These are phyloP conservation scores for Phytophthora tentaculata DNA, from an alignment of 352 stramenopile genomes.

Conservation along the genomic window DNA sequence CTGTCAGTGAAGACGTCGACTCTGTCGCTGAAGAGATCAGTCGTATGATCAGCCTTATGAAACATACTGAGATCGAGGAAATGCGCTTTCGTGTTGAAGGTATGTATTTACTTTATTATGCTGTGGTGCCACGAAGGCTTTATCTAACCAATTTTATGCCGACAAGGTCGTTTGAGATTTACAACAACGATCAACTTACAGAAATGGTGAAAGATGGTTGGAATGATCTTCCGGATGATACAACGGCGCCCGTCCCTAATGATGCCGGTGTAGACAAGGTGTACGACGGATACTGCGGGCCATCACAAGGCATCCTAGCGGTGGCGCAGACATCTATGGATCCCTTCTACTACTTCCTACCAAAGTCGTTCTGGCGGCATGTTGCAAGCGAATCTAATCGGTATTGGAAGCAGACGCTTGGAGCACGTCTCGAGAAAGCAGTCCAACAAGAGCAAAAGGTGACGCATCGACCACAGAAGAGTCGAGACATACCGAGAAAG, in stretches of 20 bases:
- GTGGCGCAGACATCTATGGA: background rate
- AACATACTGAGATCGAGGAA: background rate
- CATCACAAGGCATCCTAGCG: background rate
- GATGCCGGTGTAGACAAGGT: background rate
- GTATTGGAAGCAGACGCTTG: conserved; percentile 9
- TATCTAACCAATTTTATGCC: background rate
- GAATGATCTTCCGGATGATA: background rate
- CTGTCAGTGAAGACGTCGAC: too few relatives aligned
- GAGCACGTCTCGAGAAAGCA: background rate
- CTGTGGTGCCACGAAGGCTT: background rate
- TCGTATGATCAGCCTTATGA: background rate
- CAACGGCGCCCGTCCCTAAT: background rate
- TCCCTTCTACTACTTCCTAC: background rate
- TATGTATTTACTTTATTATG: background rate
- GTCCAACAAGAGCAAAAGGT: background rate
- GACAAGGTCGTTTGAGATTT: background rate
- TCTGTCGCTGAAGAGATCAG: background rate
- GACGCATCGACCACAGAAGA: background rate
- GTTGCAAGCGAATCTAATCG: conserved; percentile 1
- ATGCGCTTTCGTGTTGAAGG: background rate
- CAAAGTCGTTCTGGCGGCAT: background rate
- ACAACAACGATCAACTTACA: background rate
- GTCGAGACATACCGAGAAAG: background rate
- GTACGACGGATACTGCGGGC: background rate
- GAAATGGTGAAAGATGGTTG: background rate